Base-by-base conservation (phyloP, 116 monocot species). In the Iris pallida region DNA sequence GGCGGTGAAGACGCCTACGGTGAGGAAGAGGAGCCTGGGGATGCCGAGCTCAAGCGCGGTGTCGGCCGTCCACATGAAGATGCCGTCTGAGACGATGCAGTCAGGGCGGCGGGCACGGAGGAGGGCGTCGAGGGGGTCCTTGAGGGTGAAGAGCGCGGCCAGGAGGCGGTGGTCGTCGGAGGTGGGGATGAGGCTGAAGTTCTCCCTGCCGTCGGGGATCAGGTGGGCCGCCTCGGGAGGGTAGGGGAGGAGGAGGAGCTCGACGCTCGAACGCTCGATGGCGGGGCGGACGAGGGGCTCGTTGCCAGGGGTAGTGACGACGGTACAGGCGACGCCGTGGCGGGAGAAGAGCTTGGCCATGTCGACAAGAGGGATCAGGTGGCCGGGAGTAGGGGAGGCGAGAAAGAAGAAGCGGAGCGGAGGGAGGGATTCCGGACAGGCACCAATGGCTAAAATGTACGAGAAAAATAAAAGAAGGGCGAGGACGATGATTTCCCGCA, bases 361-460 rank as follows among this genome's bases (percentile, higher is more conserved):
- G 80, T 85, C 74, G 9, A 80, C 47, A 70, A 81, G 75, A 47
- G 90, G 90, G 55, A 80, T 78, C 64, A 76, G 72, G 73, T 90
- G 90, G 49, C 89, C 85, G 0, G 79, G 78, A 2, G 82, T 71
- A 55, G 83, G 51, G 19, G 86, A 20, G 6, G 89, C 86, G 30
- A 80, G 16, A 59, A 90, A 72, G 75, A 81, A 71, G 59, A 86
- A 15, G 53, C n/a, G 52, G 14, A 67, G 54, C 3, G 67, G 53
- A 2, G 6, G 13, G 4, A 8, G 7, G 43, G 53, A 40, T 7
- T 12, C 11, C 5, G 49, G 30, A 3, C 30, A 0, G 30, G 30
- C 30, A 30, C 30, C 30, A 0, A 30, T 30, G 30, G 30, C 30
- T 30, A 30, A 30, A 30, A 1, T 30, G 30, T 30, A 30, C 3